phyloP scores from a whole-genome alignment of 2,329 filamentous ascomycete species.

The Monilinia vaccinii-corymbosi region DNA sequence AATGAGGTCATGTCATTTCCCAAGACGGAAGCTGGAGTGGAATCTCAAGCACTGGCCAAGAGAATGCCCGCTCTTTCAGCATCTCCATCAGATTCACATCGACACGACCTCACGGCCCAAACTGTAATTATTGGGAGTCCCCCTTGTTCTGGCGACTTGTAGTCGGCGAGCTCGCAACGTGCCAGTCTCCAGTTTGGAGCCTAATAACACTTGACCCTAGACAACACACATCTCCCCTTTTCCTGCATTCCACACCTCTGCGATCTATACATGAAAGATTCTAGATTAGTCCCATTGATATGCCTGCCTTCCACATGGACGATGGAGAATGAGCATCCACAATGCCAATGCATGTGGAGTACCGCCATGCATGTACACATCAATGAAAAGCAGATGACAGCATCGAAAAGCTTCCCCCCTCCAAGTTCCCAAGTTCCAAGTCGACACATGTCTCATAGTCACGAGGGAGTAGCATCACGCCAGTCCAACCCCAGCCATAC shows the following conservation, averaged over 20 bases:
- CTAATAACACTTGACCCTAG: neutral
- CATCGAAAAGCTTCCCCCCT: neutral
- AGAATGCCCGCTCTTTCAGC: neutral
- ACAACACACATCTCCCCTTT: neutral
- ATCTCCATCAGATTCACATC: neutral
- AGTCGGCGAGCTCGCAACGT: neutral
- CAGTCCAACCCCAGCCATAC: neutral
- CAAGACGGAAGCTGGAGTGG: neutral
- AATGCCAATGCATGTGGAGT: neutral
- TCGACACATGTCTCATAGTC: neutral
- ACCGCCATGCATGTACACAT: neutral
- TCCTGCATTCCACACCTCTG: neutral
- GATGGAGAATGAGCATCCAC: neutral
- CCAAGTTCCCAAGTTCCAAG: neutral
- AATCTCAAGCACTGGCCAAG: neutral
- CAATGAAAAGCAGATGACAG: neutral
- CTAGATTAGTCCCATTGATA: neutral
- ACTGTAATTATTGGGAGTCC: neutral
- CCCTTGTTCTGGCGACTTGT: neutral
- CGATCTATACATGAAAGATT: neutral
- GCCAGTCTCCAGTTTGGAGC: neutral
- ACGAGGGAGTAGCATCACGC: neutral
- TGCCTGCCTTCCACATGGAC: slow-evolving; percentile 1
- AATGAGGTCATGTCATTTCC: neutral
- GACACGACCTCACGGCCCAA: neutral